Conservation (phyloP, 345 rosid species). For the Aethionema arabicum region DNA sequence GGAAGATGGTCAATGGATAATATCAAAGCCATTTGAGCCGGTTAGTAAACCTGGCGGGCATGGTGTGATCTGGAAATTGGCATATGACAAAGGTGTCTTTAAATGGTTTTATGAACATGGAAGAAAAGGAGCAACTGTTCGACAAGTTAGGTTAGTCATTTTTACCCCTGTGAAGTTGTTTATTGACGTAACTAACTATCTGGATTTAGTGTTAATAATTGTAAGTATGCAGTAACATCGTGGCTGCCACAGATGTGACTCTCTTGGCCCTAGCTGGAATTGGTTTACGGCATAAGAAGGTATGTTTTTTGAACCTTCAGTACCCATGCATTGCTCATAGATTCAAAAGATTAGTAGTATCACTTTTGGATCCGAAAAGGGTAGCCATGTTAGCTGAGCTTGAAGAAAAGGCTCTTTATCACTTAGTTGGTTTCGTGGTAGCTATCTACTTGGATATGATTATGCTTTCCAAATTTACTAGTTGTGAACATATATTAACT, state of each 20-base stretch:
- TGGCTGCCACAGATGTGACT: constrained; percentile 90
- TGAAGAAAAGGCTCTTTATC: constrained; percentile 1
- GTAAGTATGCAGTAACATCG: constrained; percentile 73
- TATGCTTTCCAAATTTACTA: constrained; percentile 16
- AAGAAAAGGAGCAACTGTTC: constrained; percentile 86
- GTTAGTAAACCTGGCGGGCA: constrained; percentile 97
- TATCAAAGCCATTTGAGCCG: constrained; percentile 66
- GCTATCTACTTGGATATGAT: neutral
- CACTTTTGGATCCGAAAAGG: constrained; percentile 5
- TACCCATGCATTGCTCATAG: neutral
- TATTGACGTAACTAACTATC: constrained; percentile 3
- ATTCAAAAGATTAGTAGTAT: constrained; percentile 4
- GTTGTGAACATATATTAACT: neutral
- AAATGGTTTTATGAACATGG: constrained; percentile 78
- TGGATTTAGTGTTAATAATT: constrained; percentile 27
- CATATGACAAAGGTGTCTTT: constrained; percentile 83
- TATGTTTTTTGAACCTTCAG: constrained; percentile 31
- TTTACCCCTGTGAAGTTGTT: constrained; percentile 16
- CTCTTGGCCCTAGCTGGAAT: constrained; percentile 90
- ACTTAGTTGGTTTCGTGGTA: neutral
- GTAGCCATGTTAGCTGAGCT: constrained; percentile 2
- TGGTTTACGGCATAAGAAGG: constrained; percentile 72
- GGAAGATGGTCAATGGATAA: constrained; percentile 85
- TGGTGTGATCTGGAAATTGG: constrained; percentile 97
- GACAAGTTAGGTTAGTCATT: constrained; percentile 85